These are phyloP conservation scores for Tylopilus vinaceipallidus DNA, from an alignment of 768 basidiomycete genomes.

Conservation along the genomic window DNA sequence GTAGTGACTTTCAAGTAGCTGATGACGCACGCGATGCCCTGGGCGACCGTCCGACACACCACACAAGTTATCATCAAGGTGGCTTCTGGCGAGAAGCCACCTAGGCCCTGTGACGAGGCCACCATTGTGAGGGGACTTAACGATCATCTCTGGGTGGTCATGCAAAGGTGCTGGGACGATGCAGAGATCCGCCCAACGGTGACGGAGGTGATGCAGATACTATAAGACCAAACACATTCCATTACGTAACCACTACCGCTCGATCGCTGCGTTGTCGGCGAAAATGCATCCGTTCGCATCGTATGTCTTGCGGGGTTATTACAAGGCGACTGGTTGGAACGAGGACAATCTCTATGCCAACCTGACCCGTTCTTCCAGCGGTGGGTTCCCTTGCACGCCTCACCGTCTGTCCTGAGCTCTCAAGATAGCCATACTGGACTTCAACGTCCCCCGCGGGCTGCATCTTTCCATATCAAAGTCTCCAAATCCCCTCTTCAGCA, in stretches of 20 bases:
- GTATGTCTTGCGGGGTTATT: slow-evolving; percentile 87
- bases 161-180: slow-evolving; percentile 44
- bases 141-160: slow-evolving; percentile 44
- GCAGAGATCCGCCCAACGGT: slow-evolving; percentile 41
- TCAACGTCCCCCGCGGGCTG: slow-evolving; percentile 77
- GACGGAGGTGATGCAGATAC: slow-evolving; percentile 29
- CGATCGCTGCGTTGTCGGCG: no score
- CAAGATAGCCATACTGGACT: slow-evolving; percentile 81
- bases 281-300: slow-evolving; percentile 84
- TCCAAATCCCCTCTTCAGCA: slow-evolving; percentile 85
- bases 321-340: slow-evolving; percentile 93
- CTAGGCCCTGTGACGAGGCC: slow-evolving; percentile 36
- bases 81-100: slow-evolving; percentile 41
- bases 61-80: slow-evolving; percentile 50
- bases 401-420: slow-evolving; percentile 4
- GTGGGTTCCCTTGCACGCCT: slow-evolving; percentile 41
- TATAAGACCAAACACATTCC: slow-evolving; percentile 3
- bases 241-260: slow-evolving; percentile 16
- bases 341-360: slow-evolving; percentile 94
- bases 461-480: slow-evolving; percentile 84
- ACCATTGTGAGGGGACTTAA: slow-evolving; percentile 42
- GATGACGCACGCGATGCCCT: slow-evolving; percentile 54
- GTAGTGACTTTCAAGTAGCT: slow-evolving; percentile 35
- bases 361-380: slow-evolving; percentile 84
- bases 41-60: slow-evolving; percentile 47